Evolutionary conservation across 1,284 basidiomycete genomes (phyloP), one percentile per base, ranked within the genome.

Genomic region (Ceratobasidium sp.): DNA sequence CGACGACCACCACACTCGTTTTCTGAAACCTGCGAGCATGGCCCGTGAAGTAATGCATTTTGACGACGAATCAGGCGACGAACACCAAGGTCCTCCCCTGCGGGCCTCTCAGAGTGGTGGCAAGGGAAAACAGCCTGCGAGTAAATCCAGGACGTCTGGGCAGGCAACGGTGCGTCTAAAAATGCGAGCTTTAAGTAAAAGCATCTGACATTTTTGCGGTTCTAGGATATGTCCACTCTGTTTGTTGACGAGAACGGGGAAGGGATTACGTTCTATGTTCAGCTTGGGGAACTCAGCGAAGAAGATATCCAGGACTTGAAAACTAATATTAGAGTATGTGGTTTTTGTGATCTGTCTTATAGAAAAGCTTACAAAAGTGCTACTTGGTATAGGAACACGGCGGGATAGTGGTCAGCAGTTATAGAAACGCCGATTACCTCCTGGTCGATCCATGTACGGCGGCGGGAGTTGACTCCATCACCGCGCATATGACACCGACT

Each of bases 361-460:
- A 6, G 3, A 9, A 59, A 19, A 59, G n/a, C 34, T 37, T 31
- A 59, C 29, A 39, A 7, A 16, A 16, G n/a, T 14, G n/a, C 19
- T 34, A 48, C 43, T 16, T 24, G 27, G 13, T 43, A 37, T 46
- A 69, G 66, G 24, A 11, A 46, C 53, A 51, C 19, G 66, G 66
- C 13, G 66, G 66, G 9, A n/a, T 4, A 14, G 34, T 58, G 27
- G 66, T 58, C 9, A 13, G 16, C 34, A 58, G 19, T 13, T 37
- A 13, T 27, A 51, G 49, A 37, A 11, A 13, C 4, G 66, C 51
- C 13, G 66, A 19, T 22, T 69, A 69, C 46, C n/a, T 58, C 31
- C 48, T 69, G n/a, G 53, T 69, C 16, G 53, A 69, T 24, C 51
- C 31, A 46, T 53, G 49, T 13, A 69, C 66, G 11, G 39, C 56